Percentiles rank a stretch among this genome's conserved stretches.
phyloP scores from a whole-genome alignment of 2,329 filamentous ascomycete species.

The Epichloe brachyelytri region DNA sequence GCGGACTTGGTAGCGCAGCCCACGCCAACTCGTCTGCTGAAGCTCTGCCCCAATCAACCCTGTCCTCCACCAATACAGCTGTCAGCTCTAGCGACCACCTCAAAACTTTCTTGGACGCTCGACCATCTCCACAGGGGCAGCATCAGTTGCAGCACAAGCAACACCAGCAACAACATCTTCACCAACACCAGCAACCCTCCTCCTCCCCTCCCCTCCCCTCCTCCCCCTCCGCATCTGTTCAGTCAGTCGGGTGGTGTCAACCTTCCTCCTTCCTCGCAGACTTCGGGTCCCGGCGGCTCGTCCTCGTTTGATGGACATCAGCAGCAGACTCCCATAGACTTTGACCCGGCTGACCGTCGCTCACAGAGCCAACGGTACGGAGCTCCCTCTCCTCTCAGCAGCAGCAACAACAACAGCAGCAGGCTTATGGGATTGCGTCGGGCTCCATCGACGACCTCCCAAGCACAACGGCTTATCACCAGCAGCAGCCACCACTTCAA shows the following conservation, averaged over 20 bases:
- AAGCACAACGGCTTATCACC: constrained; percentile 11
- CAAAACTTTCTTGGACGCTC: constrained; percentile 25
- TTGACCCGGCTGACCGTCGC: constrained; percentile 28
- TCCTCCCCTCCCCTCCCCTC: constrained; percentile 9
- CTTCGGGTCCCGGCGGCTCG: constrained; percentile 13
- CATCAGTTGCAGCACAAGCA: constrained; percentile 10
- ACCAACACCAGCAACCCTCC: constrained; percentile 17
- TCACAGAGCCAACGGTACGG: constrained; percentile 40
- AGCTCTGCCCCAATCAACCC: constrained; percentile 31
- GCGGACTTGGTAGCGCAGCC: constrained; percentile 4
- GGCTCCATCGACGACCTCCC: constrained; percentile 14
- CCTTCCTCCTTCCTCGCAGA: constrained; percentile 19
- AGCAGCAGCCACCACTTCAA: constrained; percentile 19
- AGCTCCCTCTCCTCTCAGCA: constrained; percentile 8
- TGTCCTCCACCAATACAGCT: constrained; percentile 27
- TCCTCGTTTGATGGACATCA: constrained; percentile 22
- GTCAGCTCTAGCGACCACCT: constrained; percentile 30
- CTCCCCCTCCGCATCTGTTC: constrained; percentile 20
- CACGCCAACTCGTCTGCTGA: constrained; percentile 18
- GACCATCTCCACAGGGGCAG: constrained; percentile 10
- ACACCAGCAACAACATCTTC: constrained; percentile 15
- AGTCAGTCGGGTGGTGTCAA: constrained; percentile 17
- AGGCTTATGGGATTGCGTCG: constrained; percentile 5
- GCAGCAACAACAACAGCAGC: too few relatives aligned
- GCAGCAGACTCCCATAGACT: constrained; percentile 25